A percentile compares a stretch with the other conserved stretches of the same genome.
Evolutionary conservation across 371 early-diverging fungal genomes (phyloP).

Genomic region (Lichtheimia ornata): DNA sequence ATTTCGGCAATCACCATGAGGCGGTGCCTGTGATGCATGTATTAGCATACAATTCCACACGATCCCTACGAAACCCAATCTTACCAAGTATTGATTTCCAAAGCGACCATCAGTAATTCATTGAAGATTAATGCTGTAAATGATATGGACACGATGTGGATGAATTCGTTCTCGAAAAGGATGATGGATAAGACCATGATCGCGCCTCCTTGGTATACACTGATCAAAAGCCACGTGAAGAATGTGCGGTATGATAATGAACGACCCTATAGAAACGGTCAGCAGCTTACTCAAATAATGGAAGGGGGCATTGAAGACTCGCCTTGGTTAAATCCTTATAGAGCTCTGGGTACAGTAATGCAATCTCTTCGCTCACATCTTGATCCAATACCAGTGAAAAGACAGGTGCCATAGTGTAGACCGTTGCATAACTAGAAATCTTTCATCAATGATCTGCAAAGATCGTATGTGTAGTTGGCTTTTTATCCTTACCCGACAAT

Average conservation of each 20-base stretch:
- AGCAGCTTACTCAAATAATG: neutral
- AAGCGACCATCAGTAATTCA: slow-evolving; percentile 98
- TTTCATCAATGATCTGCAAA: neutral
- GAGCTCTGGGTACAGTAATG: slow-evolving; percentile 95
- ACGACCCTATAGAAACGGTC: slow-evolving; percentile 64
- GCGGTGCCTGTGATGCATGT: slow-evolving; percentile 58
- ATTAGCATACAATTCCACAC: neutral
- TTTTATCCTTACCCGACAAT: slow-evolving; percentile 49
- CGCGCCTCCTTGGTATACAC: slow-evolving; percentile 96
- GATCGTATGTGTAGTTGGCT: neutral
- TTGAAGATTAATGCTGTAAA: slow-evolving; percentile 98
- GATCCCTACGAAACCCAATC: neutral
- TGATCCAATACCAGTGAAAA: slow-evolving; percentile 93
- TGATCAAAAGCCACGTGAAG: slow-evolving; percentile 93
- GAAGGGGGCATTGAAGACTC: neutral
- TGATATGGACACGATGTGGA: slow-evolving; percentile 95
- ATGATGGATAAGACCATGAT: slow-evolving; percentile 95
- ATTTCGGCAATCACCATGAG: slow-evolving; percentile 87
- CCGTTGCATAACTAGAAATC: slow-evolving; percentile 81
- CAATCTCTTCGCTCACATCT: slow-evolving; percentile 92
- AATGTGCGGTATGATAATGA: slow-evolving; percentile 92
- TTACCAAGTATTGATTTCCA: slow-evolving; percentile 91
- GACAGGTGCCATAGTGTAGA: slow-evolving; percentile 98
- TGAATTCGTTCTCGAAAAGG: slow-evolving; percentile 95
- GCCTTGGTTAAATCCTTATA: slow-evolving; percentile 95